These are phyloP conservation scores for Raffaelea ambrosiae DNA, from an alignment of 2,329 filamentous ascomycete genomes.

Conservation along the genomic window DNA sequence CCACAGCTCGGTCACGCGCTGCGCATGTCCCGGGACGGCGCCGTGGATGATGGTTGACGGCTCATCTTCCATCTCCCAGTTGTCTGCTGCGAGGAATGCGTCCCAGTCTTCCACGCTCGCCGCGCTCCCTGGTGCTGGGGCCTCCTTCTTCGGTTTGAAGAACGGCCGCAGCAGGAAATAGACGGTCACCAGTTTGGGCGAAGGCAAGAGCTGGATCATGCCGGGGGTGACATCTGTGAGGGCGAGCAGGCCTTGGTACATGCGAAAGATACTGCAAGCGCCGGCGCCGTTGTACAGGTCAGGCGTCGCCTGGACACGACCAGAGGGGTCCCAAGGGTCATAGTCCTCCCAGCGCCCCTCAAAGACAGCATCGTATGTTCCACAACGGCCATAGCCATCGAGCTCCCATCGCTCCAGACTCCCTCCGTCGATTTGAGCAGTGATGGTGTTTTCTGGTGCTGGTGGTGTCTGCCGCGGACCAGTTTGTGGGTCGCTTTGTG, in stretches of 20 bases:
- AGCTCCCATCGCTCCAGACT: constrained; percentile 65
- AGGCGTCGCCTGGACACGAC: constrained; percentile 42
- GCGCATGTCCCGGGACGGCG: constrained; percentile 48
- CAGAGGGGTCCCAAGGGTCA: constrained; percentile 46
- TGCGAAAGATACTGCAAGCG: constrained; percentile 49
- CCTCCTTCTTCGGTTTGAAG: constrained; percentile 36
- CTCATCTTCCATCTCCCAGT: constrained; percentile 37
- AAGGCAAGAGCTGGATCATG: constrained; percentile 37
- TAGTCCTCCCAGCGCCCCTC: constrained; percentile 46
- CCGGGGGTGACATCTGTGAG: constrained; percentile 41
- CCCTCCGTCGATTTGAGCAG: constrained; percentile 63
- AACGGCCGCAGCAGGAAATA: constrained; percentile 44
- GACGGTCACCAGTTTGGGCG: constrained; percentile 37
- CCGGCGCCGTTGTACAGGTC: constrained; percentile 51
- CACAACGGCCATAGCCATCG: constrained; percentile 54
- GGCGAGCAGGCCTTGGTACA: constrained; percentile 50
- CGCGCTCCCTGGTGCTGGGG: constrained; percentile 27
- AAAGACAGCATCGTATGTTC: constrained; percentile 46
- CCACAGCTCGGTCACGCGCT: constrained; percentile 49
- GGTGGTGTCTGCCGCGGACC: constrained; percentile 18
- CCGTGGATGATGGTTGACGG: constrained; percentile 49
- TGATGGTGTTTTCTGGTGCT: constrained; percentile 30
- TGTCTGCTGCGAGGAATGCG: constrained; percentile 37
- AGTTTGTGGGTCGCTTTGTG: background rate
- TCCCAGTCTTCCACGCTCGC: constrained; percentile 31